Evolutionary conservation across 495 filamentous ascomycete species (phyloP), one percentile per base, ranked within the genome.

Genomic region (Trichodelitschia bisporula): DNA sequence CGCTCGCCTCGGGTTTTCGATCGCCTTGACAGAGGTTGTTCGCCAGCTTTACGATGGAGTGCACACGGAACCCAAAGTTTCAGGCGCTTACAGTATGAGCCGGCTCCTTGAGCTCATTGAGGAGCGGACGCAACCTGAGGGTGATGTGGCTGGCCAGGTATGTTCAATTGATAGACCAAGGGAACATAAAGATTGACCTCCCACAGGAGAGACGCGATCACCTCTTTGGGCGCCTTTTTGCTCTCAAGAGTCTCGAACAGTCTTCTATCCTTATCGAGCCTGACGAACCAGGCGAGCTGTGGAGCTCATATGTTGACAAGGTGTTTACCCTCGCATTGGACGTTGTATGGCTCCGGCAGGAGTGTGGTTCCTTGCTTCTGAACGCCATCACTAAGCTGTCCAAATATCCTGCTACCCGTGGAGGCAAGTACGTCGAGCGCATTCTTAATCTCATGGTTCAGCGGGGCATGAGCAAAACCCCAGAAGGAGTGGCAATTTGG

Each of bases 401-500:
- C 13, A 66, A 29, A 29, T 6, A 29, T 8, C 11, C 10, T 13
- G 27, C 27, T 15, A 8, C 6, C 11, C 27, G 15, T 13, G 27
- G 5, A 6, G 10, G 6, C 10, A 8, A 17, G 8, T 17, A 6
- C 6, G 14, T 17, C 6, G 15, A 6, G 15, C 5, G 8, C 6
- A 29, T 29, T 14, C 8, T 29, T 6, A 17, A 29, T 14, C 8
- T n/a, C n/a, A n/a, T n/a, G n/a, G n/a, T n/a, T n/a, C 6, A 24
- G n/a, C 6, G 21, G 21, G 21, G 21, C 6, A 6, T 24, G 6
- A 6, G 5, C 8, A 29, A 71, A 40, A 80, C 77, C 3, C 70
- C 77, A 0, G 84, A 95, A 44, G 84, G 84, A 12, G 62, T 92
- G 26, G 77, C 77, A 2, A 64, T 92, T 33, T 97, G 84, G 84